Evolutionary conservation across 257 asterid species (phyloP), one percentile per base, ranked within the genome.

Genomic region (Leptodermis oblonga): DNA sequence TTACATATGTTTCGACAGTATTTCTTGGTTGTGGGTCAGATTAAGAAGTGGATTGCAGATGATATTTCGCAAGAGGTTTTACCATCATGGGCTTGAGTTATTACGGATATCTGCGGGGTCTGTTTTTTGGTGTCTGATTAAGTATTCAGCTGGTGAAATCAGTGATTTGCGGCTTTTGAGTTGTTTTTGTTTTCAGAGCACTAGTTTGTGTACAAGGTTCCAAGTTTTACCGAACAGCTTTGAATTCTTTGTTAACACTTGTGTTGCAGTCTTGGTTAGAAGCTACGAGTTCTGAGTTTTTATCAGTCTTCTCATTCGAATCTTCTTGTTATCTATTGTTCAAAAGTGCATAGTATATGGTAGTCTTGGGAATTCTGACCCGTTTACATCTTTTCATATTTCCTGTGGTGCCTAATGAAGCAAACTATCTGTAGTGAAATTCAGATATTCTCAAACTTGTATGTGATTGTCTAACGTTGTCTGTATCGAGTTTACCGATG

Each of bases 1-100:
- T 15, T 30, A 28, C 43, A n/a, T 46, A 22, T 46, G 43, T 73
- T 7, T 60, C 41, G 30, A 52, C 96, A 90, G 98, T 90, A 90
- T 71, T 76, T 92, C 68, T 73, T 87, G 55, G 77, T 92, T 10
- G 75, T 92, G 83, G 83, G 85, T 77, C 84, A 86, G 69, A 88
- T 90, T 23, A 84, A 82, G 83, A 81, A 69, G 85, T 63, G 74
- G 73, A 88, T 90, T 84, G 85, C 73, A 79, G 68, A 73, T 3
- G 98, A 92, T 74, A 77, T 78, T 70, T 81, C 81, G 54, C 74
- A 62, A 61, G 97, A 90, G 81, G 17, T 75, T 0, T 73, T 73
- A 59, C 84, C 91, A 45, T 67, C 84, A 25, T 87, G 95, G 95
- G 86, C 75, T 2, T 87, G 79, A 84, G 69, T 45, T 39, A 56